Conservation (phyloP, 306 rosid species). For the Aeschynomene evenia region DNA sequence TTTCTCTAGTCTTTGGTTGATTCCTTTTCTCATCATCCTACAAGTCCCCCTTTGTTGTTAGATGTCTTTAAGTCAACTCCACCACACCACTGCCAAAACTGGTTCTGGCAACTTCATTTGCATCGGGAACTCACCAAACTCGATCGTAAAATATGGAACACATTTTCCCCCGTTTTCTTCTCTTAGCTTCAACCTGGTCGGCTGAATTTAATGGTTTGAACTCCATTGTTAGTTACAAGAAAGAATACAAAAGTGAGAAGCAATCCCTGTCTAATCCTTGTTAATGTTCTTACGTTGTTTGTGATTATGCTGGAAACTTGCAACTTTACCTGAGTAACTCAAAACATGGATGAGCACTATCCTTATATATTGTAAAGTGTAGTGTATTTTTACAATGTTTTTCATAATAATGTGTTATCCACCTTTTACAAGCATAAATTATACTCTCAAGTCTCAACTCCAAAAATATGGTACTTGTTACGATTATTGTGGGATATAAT, state of each 20-base stretch:
- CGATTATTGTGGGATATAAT: neutral
- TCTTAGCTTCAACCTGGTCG: neutral
- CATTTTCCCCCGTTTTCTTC: no score
- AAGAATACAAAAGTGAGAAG: neutral
- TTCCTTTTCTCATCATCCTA: neutral
- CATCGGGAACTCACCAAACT: neutral
- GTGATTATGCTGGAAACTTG: neutral
- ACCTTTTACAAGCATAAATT: neutral
- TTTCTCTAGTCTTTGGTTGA: neutral
- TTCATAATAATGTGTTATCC: neutral
- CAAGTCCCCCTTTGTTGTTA: neutral
- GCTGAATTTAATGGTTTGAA: neutral
- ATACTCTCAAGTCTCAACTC: neutral
- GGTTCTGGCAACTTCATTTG: neutral
- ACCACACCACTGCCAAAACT: neutral
- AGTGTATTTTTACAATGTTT: neutral
- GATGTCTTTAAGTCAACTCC: neutral
- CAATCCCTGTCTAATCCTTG: neutral
- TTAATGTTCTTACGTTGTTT: neutral
- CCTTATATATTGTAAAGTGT: neutral
- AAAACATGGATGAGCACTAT: neutral
- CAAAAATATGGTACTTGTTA: constrained; percentile 2
- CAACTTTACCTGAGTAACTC: neutral
- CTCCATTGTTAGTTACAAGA: neutral
- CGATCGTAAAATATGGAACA: no score